Evolutionary conservation across 148 eudicot genomes (phyloP), one percentile per base, ranked within the genome.

Genomic region (Rhododendron molle): DNA sequence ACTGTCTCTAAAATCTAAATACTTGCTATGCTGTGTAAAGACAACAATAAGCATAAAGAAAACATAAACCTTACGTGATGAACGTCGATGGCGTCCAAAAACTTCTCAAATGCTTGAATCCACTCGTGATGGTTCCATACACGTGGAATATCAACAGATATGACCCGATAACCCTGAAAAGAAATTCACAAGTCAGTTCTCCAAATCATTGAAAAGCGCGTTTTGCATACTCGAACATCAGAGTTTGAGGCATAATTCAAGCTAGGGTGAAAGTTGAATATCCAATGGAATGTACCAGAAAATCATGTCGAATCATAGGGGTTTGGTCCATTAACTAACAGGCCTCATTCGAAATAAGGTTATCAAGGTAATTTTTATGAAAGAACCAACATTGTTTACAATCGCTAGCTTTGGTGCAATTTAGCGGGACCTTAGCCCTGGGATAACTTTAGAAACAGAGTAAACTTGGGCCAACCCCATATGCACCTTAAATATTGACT

Each of bases 101-200:
- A 97, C 91, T 97, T 97, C 89, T 97, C 99, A 88, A 97, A 97
- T 67, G 94, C 92, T 84, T 97, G 98, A 87, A 97, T 88, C 99
- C 99, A 97, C 89, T 97, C 99, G 62, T 91, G 93, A 88, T 93
- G 92, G 89, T 88, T 97, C 99, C 99, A 94, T 85, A 92, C 95
- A 74, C 94, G 93, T 14, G 99, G 99, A 90, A 97, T 95, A 89
- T 97, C 99, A 87, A 97, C 94, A 50, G 99, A 94, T 69, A 95
- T 93, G 73, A 97, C 92, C 84, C 99, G 93, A 90, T 95, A 97
- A 82, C 99, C 99, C 99, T 97, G 94, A 82, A 87, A 84, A 81
- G 86, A 82, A 58, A 85, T 86, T 44, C 13, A 74, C n/a, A 81
- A 28, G 44, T 83, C 30, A 71, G 32, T 83, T 46, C 52, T 20